A percentile compares a stretch with the other conserved stretches of the same genome.
phyloP scores from a whole-genome alignment of 139 green algal species.

The Tetratostichococcus sp. region DNA sequence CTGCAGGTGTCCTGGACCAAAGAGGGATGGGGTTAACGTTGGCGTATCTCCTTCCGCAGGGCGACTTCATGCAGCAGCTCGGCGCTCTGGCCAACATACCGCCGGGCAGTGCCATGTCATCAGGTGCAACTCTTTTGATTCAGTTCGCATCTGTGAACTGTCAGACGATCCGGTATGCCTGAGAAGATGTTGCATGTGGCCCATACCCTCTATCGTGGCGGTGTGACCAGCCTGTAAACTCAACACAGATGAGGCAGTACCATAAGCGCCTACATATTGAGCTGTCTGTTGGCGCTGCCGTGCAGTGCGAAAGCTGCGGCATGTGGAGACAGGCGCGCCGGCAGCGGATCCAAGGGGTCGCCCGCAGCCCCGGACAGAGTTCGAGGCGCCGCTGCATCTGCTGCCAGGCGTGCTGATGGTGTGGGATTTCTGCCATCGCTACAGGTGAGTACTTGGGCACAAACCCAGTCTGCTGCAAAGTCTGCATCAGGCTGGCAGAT shows the following conservation, averaged over 20 bases:
- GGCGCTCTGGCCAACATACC: not conserved
- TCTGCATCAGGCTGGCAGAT: no score
- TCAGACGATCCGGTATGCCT: no score
- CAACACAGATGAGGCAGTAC: no score
- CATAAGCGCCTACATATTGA: no score
- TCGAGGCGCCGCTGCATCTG: not conserved
- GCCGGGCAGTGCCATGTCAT: not conserved
- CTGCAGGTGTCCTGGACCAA: no score
- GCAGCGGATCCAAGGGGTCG: constrained; percentile 4
- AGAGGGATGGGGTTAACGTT: no score
- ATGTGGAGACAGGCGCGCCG: not conserved
- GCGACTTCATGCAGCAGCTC: not conserved
- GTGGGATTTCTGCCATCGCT: constrained; percentile 26
- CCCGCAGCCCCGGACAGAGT: constrained; percentile 2
- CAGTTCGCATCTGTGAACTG: no score
- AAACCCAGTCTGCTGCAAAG: no score
- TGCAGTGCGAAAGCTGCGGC: constrained; percentile 3
- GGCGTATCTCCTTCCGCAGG: not conserved
- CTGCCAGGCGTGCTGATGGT: constrained; percentile 18
- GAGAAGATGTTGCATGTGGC: no score
- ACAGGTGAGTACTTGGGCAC: constrained; percentile 12
- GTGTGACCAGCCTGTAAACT: no score
- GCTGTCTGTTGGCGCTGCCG: no score
- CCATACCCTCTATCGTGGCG: no score
- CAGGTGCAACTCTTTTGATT: not conserved